Evolutionary conservation across 2,329 filamentous ascomycete genomes (phyloP).

Genomic region (Hypoxylon sp.): DNA sequence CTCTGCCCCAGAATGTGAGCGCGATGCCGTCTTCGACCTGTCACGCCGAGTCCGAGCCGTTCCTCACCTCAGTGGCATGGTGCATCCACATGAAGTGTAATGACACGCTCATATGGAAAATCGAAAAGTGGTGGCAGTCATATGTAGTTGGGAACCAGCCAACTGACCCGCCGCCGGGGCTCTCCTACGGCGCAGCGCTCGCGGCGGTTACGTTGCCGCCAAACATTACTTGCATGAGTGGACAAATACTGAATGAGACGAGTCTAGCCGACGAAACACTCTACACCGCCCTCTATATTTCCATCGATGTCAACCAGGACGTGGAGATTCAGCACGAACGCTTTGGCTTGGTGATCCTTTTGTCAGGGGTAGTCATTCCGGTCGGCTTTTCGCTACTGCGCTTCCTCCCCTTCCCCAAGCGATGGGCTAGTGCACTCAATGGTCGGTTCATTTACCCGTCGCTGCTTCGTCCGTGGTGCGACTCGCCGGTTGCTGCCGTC

Average conservation of each 20-base stretch:
- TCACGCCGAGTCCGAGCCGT: conserved; percentile 14
- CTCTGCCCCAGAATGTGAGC: background rate
- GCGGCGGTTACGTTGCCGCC: conserved; percentile 14
- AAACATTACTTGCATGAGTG: conserved; percentile 15
- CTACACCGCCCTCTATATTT: conserved; percentile 37
- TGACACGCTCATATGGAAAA: conserved; percentile 11
- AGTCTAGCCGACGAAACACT: background rate
- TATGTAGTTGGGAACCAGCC: background rate
- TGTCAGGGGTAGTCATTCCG: background rate
- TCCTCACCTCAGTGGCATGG: conserved; percentile 47
- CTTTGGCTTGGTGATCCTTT: conserved; percentile 16
- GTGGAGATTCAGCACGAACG: conserved; percentile 48
- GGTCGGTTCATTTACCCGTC: background rate
- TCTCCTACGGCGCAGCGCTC: conserved; percentile 20
- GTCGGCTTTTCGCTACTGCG: background rate
- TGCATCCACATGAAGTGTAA: conserved; percentile 48
- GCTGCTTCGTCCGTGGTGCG: background rate
- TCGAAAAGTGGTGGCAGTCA: conserved; percentile 27
- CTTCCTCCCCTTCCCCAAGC: background rate
- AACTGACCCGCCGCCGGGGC: background rate
- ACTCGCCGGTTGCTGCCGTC: conserved; percentile 51
- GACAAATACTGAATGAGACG: conserved; percentile 4
- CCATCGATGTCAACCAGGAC: conserved; percentile 38
- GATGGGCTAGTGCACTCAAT: background rate
- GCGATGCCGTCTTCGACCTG: conserved; percentile 23